Evolutionary conservation across 768 basidiomycete species (phyloP).

Genomic region (Amyloporia xantha): DNA sequence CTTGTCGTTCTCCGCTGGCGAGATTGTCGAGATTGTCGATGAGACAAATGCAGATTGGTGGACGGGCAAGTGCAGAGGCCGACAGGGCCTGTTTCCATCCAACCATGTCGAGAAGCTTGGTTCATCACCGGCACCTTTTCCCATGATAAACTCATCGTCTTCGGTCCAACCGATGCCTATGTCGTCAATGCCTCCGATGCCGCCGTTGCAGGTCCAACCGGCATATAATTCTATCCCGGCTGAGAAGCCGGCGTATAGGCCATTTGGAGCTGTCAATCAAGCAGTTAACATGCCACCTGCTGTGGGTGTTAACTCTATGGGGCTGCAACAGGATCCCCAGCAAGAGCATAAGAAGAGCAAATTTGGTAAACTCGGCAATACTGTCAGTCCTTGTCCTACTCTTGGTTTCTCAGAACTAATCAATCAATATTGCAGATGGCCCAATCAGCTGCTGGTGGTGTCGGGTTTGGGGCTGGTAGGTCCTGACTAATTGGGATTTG

Average conservation of each 20-base stretch:
- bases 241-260: slow-evolving; percentile 27
- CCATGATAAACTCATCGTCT: slow-evolving; percentile 15
- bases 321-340: slow-evolving; percentile 36
- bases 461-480: slow-evolving; percentile 71
- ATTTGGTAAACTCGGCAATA: slow-evolving; percentile 50
- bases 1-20: slow-evolving; percentile 68
- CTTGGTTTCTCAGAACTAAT: background rate
- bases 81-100: slow-evolving; percentile 72
- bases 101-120: slow-evolving; percentile 61
- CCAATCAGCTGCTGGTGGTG: slow-evolving; percentile 48
- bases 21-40: slow-evolving; percentile 69
- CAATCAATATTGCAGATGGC: slow-evolving; percentile 23
- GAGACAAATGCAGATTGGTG: slow-evolving; percentile 89
- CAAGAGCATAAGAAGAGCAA: slow-evolving; percentile 49
- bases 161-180: slow-evolving; percentile 8
- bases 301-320: slow-evolving; percentile 11
- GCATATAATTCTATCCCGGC: slow-evolving; percentile 4
- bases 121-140: slow-evolving; percentile 11
- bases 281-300: slow-evolving; percentile 28
- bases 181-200: slow-evolving; percentile 8
- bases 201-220: slow-evolving; percentile 19
- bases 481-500: slow-evolving; percentile 14
- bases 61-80: slow-evolving; percentile 59
- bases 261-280: slow-evolving; percentile 33
- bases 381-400: slow-evolving; percentile 31